phyloP scores from a whole-genome alignment of 495 filamentous ascomycete genomes.

The Penicillium coffeae region DNA sequence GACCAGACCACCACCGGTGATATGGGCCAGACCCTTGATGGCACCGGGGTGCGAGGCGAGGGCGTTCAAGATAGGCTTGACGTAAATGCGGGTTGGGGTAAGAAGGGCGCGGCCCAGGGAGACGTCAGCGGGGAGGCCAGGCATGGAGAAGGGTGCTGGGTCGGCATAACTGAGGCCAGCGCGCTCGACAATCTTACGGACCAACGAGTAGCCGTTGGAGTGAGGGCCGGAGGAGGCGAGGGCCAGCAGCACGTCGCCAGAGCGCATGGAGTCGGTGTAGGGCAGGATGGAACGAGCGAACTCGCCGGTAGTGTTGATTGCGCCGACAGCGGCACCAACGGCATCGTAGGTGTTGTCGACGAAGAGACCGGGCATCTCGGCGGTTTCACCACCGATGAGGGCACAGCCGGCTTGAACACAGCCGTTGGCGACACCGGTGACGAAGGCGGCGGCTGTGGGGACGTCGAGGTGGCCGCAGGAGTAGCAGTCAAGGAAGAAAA shows the following conservation, averaged over 20 bases:
- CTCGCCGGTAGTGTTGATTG: constrained; percentile 55
- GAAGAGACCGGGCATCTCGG: constrained; percentile 96
- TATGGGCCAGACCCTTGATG: constrained; percentile 94
- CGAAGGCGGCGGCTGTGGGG: constrained; percentile 69
- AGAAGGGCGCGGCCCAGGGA: constrained; percentile 71
- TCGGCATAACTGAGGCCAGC: constrained; percentile 65
- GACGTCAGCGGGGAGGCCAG: constrained; percentile 24
- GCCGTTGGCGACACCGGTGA: constrained; percentile 81
- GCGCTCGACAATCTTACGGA: constrained; percentile 77
- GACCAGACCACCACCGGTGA: constrained; percentile 87
- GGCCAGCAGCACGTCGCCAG: constrained; percentile 80
- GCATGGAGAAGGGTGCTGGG: constrained; percentile 68
- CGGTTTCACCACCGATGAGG: constrained; percentile 93
- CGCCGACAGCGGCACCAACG: constrained; percentile 81
- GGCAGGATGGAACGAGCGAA: constrained; percentile 66
- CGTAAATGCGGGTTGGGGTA: constrained; percentile 79
- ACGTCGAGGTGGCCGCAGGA: constrained; percentile 82
- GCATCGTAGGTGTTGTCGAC: constrained; percentile 80
- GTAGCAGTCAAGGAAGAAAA: constrained; percentile 96
- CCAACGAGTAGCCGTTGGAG: constrained; percentile 93
- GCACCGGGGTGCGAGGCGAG: constrained; percentile 43
- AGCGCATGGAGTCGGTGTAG: constrained; percentile 65
- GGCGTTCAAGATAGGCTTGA: constrained; percentile 64
- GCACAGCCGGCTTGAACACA: constrained; percentile 79
- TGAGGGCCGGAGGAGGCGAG: constrained; percentile 80